Evolutionary conservation across 225 moss, liverwort and hornwort species (phyloP).

Genomic region (Pseudoscleropodium purum): DNA sequence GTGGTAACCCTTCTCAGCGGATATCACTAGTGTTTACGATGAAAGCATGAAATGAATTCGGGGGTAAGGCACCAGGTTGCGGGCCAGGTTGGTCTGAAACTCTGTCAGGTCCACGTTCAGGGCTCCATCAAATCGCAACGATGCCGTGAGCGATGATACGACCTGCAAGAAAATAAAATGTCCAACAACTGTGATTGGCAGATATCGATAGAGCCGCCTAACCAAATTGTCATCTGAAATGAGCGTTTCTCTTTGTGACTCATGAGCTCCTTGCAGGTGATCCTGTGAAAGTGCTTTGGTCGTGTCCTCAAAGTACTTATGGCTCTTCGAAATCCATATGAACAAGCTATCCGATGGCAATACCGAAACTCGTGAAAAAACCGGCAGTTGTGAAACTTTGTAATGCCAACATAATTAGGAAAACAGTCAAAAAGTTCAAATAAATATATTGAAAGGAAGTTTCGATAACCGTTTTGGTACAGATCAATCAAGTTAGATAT

Average conservation of each 20-base stretch:
- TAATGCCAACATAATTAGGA: not conserved
- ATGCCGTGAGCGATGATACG: slow-evolving; percentile 59
- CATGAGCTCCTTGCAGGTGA: not conserved
- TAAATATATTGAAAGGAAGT: not conserved
- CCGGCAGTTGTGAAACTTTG: not conserved
- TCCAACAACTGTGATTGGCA: not conserved
- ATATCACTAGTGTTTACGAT: slow-evolving; percentile 61
- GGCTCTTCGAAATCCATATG: not conserved
- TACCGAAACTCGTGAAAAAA: not conserved
- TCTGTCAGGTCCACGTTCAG: slow-evolving; percentile 63
- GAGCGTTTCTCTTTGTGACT: not conserved
- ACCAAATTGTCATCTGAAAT: not conserved
- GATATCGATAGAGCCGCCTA: not conserved
- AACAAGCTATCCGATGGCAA: too few relatives aligned
- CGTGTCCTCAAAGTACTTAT: not conserved
- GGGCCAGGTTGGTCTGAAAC: slow-evolving; percentile 71
- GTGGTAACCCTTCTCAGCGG: not conserved
- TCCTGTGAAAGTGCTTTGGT: not conserved
- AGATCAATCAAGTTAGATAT: not conserved
- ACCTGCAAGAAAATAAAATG: slow-evolving; percentile 14
- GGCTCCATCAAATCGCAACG: slow-evolving; percentile 65
- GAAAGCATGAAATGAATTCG: slow-evolving; percentile 74
- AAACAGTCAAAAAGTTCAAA: not conserved
- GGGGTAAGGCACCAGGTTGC: slow-evolving; percentile 72
- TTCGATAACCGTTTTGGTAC: not conserved